Evolutionary conservation across 441 rosid species (phyloP).

Genomic region (Croton setiger): DNA sequence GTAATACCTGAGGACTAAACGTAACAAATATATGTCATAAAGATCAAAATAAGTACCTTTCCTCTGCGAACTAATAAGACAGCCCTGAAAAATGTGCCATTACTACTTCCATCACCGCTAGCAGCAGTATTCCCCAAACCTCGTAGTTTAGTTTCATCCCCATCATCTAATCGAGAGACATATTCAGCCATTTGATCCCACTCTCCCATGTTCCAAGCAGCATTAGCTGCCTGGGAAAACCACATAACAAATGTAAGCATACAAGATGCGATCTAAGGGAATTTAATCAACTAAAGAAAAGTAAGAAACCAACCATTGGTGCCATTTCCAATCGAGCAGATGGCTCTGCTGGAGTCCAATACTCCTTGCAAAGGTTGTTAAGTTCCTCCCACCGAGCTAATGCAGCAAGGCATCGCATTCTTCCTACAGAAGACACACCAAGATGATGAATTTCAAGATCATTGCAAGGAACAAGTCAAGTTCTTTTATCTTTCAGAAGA

Average conservation of each 20-base stretch:
- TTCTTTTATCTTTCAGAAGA: not conserved
- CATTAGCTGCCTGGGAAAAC: constrained; percentile 77
- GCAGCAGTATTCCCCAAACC: constrained; percentile 89
- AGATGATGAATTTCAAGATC: constrained; percentile 5
- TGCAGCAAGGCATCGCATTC: constrained; percentile 99
- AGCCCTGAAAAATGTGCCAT: constrained; percentile 98
- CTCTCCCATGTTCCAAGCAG: constrained; percentile 99
- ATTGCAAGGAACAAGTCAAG: not conserved
- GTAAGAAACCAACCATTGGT: constrained; percentile 74
- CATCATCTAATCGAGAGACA: constrained; percentile 95
- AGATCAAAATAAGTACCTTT: constrained; percentile 45
- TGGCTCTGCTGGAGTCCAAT: constrained; percentile 99
- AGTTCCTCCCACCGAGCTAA: constrained; percentile 99
- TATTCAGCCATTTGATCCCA: constrained; percentile 99
- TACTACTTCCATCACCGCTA: constrained; percentile 96
- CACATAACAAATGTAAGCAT: constrained; percentile 30
- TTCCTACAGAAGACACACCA: constrained; percentile 42
- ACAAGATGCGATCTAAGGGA: not conserved
- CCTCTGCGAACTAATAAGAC: constrained; percentile 84
- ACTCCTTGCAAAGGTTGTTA: constrained; percentile 91
- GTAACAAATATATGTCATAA: not conserved
- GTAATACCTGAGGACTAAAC: not conserved
- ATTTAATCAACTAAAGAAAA: constrained; percentile 16
- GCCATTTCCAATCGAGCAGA: constrained; percentile 99
- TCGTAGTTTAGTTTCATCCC: constrained; percentile 94